A percentile compares a stretch with the other conserved stretches of the same genome.
Conservation (phyloP, 805 yeast genomes). For the Zygoascus bituminiphila region DNA sequence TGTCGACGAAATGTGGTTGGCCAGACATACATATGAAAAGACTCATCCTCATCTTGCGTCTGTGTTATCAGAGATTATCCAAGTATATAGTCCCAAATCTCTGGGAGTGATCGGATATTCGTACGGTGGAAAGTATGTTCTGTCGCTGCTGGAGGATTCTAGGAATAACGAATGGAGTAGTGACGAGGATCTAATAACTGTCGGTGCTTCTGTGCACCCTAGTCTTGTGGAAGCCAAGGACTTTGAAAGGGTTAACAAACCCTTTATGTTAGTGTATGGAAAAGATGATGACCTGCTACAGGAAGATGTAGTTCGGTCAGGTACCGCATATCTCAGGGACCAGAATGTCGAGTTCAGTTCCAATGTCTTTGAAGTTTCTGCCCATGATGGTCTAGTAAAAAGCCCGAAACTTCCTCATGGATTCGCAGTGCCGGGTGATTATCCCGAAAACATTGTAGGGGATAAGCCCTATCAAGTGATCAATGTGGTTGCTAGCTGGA, state of each 20-base stretch:
- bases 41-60: slow-evolving; percentile 22
- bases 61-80: slow-evolving; percentile 24
- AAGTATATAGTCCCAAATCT: slow-evolving; percentile 22
- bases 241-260: slow-evolving; percentile 22
- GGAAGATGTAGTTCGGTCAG: slow-evolving; percentile 15
- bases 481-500: slow-evolving; percentile 12
- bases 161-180: slow-evolving; percentile 20
- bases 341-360: slow-evolving; percentile 13
- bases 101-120: slow-evolving; percentile 28
- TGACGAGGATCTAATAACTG: slow-evolving; percentile 20
- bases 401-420: slow-evolving; percentile 34
- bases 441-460: slow-evolving; percentile 27
- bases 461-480: slow-evolving; percentile 26
- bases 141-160: slow-evolving; percentile 22
- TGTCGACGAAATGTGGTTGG: slow-evolving; percentile 30
- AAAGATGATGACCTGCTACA: slow-evolving; percentile 24
- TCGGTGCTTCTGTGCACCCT: slow-evolving; percentile 26
- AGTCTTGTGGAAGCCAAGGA: slow-evolving; percentile 23
- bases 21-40: slow-evolving; percentile 27
- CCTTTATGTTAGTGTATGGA: slow-evolving; percentile 21
- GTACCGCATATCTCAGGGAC: slow-evolving; percentile 12
- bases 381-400: slow-evolving; percentile 6
- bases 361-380: slow-evolving; percentile 15
- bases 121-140: slow-evolving; percentile 27
- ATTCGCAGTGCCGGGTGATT: slow-evolving; percentile 36